Evolutionary conservation across 2,329 filamentous ascomycete genomes (phyloP), one percentile per base, ranked within the genome.

Genomic region (Colletotrichum orchidophilum): DNA sequence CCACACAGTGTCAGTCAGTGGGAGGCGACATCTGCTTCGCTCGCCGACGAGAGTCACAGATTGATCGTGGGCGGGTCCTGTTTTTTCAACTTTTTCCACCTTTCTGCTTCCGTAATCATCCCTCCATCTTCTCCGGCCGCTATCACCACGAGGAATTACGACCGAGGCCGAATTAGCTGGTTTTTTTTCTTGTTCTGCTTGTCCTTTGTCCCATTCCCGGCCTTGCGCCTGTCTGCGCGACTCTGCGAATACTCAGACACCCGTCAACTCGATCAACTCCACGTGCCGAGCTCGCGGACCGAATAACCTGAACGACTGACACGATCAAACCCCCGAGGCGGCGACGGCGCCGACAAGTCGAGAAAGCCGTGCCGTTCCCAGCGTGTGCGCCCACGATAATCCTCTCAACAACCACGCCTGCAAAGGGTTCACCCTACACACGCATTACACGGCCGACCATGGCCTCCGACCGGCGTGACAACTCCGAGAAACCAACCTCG

Each of bases 101-200:
- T 27, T 53, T 35, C 62, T 66, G 67, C 67, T 66, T 70, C 24
- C 63, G 67, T 70, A 70, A 70, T 66, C 67, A 54, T 46, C 31
- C 63, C 63, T 46, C 35, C 55, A 60, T 60, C 42, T 35, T 24
- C 21, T 62, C 27, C 59, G 27, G 42, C 21, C 33, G n/a, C 24
- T 50, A 26, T 49, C 42, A 33, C 55, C 55, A 55, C 35, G 42
- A 55, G 42, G 50, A 46, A 52, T 27, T 8, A 24, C 67, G 35
- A 61, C 67, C 46, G 59, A 58, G 54, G 54, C 42, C 66, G 15
- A 26, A 6, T 50, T 12, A 18, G 31, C 49, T 29, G 29, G 31
- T 12, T 54, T 50, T 55, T 33, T 21, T 52, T 3, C 18, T 31
- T 24, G 7, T 52, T 18, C 18, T 31, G 33, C 21, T 35, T 35